Evolutionary conservation across 2,329 filamentous ascomycete genomes (phyloP).

Genomic region (Fusarium beomiforme): DNA sequence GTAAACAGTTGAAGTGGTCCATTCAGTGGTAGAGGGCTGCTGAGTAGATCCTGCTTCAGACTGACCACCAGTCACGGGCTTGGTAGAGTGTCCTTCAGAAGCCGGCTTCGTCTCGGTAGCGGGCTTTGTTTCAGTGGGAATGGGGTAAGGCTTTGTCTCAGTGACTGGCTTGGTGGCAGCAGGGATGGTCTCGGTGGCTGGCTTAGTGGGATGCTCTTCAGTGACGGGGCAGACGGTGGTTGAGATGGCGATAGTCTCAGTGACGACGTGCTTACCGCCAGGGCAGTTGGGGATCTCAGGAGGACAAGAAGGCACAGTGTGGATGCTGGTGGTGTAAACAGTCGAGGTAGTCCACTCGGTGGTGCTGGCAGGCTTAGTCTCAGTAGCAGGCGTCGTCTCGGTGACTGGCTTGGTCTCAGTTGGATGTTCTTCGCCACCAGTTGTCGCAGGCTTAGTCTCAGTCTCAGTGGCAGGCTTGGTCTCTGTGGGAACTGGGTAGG

Average conservation of each 20-base stretch:
- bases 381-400: background rate
- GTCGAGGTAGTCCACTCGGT: background rate
- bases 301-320: background rate
- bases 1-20: constrained; percentile 33
- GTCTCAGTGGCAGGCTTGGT: constrained; percentile 1
- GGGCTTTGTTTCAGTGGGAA: background rate
- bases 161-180: background rate
- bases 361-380: background rate
- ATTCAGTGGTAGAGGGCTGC: constrained; percentile 22
- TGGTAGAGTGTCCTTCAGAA: background rate
- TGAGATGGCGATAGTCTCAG: background rate
- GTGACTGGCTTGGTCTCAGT: background rate
- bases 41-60: constrained; percentile 12
- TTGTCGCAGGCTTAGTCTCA: background rate
- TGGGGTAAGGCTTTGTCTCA: background rate
- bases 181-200: background rate
- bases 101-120: too few relatives aligned
- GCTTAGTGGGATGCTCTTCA: background rate
- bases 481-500: background rate
- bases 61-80: constrained; percentile 6
- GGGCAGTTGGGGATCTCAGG: background rate
- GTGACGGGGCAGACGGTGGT: background rate
- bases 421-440: background rate
- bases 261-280: background rate
- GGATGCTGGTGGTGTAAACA: constrained; percentile 3